Evolutionary conservation across 805 yeast genomes (phyloP).

Genomic region (Kuraishia ogatae): DNA sequence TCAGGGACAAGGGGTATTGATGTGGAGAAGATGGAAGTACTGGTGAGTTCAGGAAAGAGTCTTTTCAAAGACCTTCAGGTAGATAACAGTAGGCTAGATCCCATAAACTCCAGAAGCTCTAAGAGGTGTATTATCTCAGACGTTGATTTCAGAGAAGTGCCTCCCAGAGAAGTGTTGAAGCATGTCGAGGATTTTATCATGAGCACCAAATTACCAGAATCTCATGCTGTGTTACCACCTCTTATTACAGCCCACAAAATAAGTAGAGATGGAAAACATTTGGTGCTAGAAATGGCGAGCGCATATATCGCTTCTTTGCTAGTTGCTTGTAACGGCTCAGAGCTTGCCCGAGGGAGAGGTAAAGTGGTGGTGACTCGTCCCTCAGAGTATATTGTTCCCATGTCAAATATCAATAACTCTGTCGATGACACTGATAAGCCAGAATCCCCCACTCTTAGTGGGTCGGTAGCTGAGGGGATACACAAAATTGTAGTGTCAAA

Average conservation of each 20-base stretch:
- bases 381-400: conserved; percentile 28
- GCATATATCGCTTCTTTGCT: conserved; percentile 48
- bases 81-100: conserved; percentile 14
- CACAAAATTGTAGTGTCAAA: conserved; percentile 38
- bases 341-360: conserved; percentile 13
- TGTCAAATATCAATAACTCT: not conserved
- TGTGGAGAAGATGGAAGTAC: conserved; percentile 21
- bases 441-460: not conserved
- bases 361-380: conserved; percentile 32
- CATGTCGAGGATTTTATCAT: conserved; percentile 36
- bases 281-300: conserved; percentile 44
- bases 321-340: conserved; percentile 30
- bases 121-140: conserved; percentile 16
- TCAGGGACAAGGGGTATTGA: conserved; percentile 31
- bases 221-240: conserved; percentile 14
- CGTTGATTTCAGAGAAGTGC: conserved; percentile 1
- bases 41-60: conserved; percentile 9
- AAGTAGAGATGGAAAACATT: conserved; percentile 21
- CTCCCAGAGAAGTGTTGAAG: conserved; percentile 29
- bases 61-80: conserved; percentile 8
- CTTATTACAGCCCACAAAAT: conserved; percentile 24
- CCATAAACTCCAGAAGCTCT: conserved; percentile 17
- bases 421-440: not conserved
- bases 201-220: conserved; percentile 32
- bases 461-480: conserved; percentile 29